Percentiles rank a stretch among this genome's conserved stretches.
Conservation (phyloP, 257 asterid genomes). For the Solanum piurae region DNA sequence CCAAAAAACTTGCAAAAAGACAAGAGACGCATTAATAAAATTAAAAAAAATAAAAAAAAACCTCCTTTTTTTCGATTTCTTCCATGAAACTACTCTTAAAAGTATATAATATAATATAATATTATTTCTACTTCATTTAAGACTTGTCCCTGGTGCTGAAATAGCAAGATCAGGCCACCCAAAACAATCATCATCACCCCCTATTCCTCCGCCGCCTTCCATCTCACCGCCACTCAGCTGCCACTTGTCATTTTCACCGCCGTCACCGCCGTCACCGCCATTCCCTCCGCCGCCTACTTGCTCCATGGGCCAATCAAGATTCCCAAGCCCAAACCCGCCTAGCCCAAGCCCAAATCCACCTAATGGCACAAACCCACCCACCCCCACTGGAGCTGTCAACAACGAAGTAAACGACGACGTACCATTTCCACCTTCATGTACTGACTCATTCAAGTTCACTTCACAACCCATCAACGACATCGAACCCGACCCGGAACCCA, state of each 20-base stretch:
- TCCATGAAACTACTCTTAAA: background rate
- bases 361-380: conserved; percentile 12
- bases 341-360: conserved; percentile 25
- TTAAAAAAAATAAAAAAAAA: background rate
- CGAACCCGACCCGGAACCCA: background rate
- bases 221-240: conserved; percentile 23
- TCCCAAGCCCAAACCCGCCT: conserved; percentile 27
- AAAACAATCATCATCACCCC: conserved; percentile 22
- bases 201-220: conserved; percentile 5
- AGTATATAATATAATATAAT: background rate
- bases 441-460: conserved; percentile 30
- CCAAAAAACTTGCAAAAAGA: conserved; percentile 1
- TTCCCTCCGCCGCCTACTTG: background rate
- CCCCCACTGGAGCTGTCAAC: conserved; percentile 2
- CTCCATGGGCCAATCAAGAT: conserved; percentile 35
- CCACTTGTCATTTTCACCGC: conserved; percentile 26
- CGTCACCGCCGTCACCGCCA: background rate
- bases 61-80: background rate
- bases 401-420: conserved; percentile 15
- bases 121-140: conserved; percentile 8
- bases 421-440: conserved; percentile 14
- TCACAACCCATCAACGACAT: conserved; percentile 14
- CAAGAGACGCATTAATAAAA: background rate
- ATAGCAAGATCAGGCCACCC: conserved; percentile 58
- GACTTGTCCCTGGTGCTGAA: conserved; percentile 40